Evolutionary conservation across 345 rosid species (phyloP).

Genomic region (Euphorbia tirucalli): DNA sequence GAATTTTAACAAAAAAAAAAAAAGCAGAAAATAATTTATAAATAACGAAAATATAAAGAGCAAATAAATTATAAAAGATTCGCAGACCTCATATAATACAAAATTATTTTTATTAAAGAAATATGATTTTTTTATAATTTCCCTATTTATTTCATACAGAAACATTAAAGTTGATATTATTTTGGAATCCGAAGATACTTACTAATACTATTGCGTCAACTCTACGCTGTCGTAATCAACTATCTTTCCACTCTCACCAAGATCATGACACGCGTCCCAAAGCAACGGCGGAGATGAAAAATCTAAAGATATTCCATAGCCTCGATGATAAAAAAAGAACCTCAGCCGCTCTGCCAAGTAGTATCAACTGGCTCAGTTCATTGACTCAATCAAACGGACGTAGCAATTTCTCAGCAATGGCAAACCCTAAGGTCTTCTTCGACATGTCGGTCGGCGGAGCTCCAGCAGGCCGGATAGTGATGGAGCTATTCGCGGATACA

Average conservation of each 20-base stretch:
- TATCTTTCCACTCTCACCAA: neutral
- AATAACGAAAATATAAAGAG: too few species aligned
- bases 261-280: conserved; percentile 10
- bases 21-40: too few species aligned
- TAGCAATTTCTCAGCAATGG: conserved; percentile 12
- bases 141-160: too few species aligned
- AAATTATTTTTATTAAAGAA: too few species aligned
- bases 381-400: neutral
- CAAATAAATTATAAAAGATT: too few species aligned
- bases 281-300: conserved; percentile 10
- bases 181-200: neutral
- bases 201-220: conserved; percentile 19
- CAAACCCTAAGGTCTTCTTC: conserved; percentile 25
- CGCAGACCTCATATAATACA: too few species aligned
- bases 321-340: neutral
- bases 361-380: neutral
- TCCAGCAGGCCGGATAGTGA: conserved; percentile 21
- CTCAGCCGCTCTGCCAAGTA: too few species aligned
- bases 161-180: too few species aligned
- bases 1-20: too few species aligned
- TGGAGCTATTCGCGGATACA: conserved; percentile 28
- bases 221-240: neutral
- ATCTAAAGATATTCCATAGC: neutral
- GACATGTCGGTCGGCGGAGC: conserved; percentile 20
- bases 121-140: too few species aligned